These are phyloP conservation scores for Ogataea allantospora DNA, from an alignment of 805 yeast genomes.

Conservation along the genomic window DNA sequence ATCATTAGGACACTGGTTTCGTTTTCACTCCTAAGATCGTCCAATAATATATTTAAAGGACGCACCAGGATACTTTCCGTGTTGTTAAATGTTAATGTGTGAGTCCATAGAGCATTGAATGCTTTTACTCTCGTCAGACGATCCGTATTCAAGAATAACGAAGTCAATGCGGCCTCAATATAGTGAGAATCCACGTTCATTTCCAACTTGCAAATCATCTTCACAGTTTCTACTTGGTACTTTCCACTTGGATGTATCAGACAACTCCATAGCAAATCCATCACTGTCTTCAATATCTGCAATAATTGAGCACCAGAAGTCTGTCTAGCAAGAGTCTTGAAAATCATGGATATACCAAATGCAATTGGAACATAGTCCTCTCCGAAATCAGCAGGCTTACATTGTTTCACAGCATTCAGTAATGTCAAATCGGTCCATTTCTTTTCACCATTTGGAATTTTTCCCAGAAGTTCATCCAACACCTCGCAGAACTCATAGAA, in stretches of 20 bases:
- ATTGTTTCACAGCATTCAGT: constrained; percentile 29
- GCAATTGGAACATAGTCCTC: constrained; percentile 32
- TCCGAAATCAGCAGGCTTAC: constrained; percentile 14
- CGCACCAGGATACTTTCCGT: constrained; percentile 48
- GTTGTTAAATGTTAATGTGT: constrained; percentile 52
- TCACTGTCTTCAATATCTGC: constrained; percentile 39
- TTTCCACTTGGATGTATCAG: constrained; percentile 48
- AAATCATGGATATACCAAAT: constrained; percentile 44
- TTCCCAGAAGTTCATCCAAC: constrained; percentile 38
- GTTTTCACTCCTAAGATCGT: constrained; percentile 49
- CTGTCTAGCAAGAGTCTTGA: constrained; percentile 35
- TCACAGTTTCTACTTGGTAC: constrained; percentile 70
- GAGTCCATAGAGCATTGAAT: constrained; percentile 71
- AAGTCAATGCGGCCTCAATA: constrained; percentile 72
- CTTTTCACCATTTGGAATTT: constrained; percentile 41
- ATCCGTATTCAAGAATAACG: constrained; percentile 45
- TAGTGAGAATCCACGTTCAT: constrained; percentile 48
- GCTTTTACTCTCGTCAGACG: constrained; percentile 48
- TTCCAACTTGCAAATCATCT: constrained; percentile 60
- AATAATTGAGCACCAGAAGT: constrained; percentile 36
- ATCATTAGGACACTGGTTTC: constrained; percentile 43
- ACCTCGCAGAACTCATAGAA: constrained; percentile 36
- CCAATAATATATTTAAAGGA: constrained; percentile 68
- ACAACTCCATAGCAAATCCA: constrained; percentile 54
- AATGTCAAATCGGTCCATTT: constrained; percentile 32